phyloP scores from a whole-genome alignment of 371 early-diverging fungal genomes.

The Mortierella sp. region DNA sequence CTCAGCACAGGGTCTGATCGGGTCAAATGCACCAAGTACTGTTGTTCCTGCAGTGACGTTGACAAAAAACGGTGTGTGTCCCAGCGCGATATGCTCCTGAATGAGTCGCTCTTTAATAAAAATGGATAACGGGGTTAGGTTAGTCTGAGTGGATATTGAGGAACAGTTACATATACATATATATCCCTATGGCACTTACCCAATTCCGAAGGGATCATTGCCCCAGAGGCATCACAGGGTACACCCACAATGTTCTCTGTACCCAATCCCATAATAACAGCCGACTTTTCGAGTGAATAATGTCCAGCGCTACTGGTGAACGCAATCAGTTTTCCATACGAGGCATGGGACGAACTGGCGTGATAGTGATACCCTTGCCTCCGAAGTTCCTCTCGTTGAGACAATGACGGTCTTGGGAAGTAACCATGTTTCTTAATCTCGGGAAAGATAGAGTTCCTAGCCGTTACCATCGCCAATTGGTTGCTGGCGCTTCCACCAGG shows the following conservation, averaged over 20 bases:
- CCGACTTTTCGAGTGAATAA: slow-evolving; percentile 85
- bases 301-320: slow-evolving; percentile 85
- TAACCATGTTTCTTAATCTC: slow-evolving; percentile 68
- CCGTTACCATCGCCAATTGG: slow-evolving; percentile 83
- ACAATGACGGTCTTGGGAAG: slow-evolving; percentile 58
- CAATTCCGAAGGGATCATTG: slow-evolving; percentile 72
- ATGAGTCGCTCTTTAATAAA: slow-evolving; percentile 61
- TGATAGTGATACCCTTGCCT: slow-evolving; percentile 8
- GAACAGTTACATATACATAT: no score
- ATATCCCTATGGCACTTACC: no score
- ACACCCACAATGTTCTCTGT: slow-evolving; percentile 75
- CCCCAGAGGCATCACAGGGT: slow-evolving; percentile 70
- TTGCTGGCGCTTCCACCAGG: slow-evolving; percentile 89
- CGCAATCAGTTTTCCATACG: slow-evolving; percentile 68
- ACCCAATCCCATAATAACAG: slow-evolving; percentile 82
- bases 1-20: slow-evolving; percentile 66
- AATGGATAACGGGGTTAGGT: background rate
- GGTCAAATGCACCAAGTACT: slow-evolving; percentile 89
- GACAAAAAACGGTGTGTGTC: slow-evolving; percentile 81
- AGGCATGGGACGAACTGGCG: background rate
- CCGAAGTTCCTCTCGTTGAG: slow-evolving; percentile 11
- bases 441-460: slow-evolving; percentile 78
- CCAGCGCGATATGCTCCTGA: slow-evolving; percentile 53
- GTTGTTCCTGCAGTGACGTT: slow-evolving; percentile 92
- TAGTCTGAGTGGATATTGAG: no score